Evolutionary conservation across 1,284 basidiomycete genomes (phyloP).

Genomic region (Abortiporus biennis): DNA sequence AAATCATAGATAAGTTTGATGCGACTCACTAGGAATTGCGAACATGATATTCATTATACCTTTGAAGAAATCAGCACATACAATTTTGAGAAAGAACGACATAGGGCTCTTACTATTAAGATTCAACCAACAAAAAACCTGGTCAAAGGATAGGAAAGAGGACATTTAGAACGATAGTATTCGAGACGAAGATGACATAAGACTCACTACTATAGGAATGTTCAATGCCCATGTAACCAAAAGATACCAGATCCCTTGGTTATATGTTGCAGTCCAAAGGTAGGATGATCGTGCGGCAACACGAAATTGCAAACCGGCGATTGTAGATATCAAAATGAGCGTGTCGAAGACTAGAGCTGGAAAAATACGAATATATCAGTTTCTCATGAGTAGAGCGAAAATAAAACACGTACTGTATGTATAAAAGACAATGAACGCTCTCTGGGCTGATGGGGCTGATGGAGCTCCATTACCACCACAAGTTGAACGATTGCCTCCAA

Average conservation of each 20-base stretch:
- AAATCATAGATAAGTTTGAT: no score
- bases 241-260: background rate
- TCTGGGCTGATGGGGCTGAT: no score
- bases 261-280: background rate
- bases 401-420: no score
- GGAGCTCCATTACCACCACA: no score
- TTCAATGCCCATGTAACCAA: background rate
- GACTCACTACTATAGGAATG: background rate
- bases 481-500: no score
- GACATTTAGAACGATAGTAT: background rate
- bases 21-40: background rate
- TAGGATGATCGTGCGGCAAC: background rate
- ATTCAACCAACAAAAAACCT: background rate
- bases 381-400: no score
- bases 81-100: background rate
- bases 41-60: background rate
- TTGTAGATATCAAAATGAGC: background rate
- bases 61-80: background rate
- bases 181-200: background rate
- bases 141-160: no score
- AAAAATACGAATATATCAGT: no score
- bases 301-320: background rate
- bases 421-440: no score
- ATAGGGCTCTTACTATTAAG: background rate
- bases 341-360: background rate